phyloP scores from a whole-genome alignment of 2,329 filamentous ascomycete genomes.

The Stagonosporopsis rhizophila region DNA sequence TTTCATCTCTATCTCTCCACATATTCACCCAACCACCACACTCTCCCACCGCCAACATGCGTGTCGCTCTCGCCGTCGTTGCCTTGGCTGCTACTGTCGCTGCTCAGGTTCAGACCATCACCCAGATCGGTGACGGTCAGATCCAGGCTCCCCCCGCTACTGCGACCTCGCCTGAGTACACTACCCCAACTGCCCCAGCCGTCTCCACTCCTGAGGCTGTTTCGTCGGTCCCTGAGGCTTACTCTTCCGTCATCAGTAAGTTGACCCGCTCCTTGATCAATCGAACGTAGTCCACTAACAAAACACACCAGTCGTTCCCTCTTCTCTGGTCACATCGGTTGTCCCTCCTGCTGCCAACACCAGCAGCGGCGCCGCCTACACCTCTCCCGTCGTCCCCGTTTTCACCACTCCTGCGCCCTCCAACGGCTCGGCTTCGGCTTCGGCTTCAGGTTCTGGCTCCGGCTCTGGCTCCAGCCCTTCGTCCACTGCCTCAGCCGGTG shows the following conservation, averaged over 20 bases:
- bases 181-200: constrained; percentile 5
- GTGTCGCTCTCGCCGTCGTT: constrained; percentile 40
- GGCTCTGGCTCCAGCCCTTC: constrained; percentile 7
- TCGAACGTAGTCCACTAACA: not conserved
- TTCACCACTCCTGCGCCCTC: constrained; percentile 6
- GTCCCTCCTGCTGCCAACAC: constrained; percentile 7
- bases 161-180: constrained; percentile 10
- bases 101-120: constrained; percentile 43
- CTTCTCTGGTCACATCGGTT: constrained; percentile 8
- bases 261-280: not conserved
- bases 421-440: not conserved
- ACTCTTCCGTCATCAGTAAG: not conserved
- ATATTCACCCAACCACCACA: constrained; percentile 2
- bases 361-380: not conserved
- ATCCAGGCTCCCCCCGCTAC: constrained; percentile 39
- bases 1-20: constrained; percentile 10
- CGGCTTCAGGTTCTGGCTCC: not conserved
- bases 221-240: constrained; percentile 2
- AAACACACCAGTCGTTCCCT: constrained; percentile 9
- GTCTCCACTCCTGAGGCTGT: not conserved
- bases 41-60: constrained; percentile 38
- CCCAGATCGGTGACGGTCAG: constrained; percentile 50
- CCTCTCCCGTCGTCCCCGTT: not conserved
- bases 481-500: constrained; percentile 7
- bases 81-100: constrained; percentile 39